Conservation (phyloP, 169 alveolate genomes). For the Plasmodium fragile region DNA sequence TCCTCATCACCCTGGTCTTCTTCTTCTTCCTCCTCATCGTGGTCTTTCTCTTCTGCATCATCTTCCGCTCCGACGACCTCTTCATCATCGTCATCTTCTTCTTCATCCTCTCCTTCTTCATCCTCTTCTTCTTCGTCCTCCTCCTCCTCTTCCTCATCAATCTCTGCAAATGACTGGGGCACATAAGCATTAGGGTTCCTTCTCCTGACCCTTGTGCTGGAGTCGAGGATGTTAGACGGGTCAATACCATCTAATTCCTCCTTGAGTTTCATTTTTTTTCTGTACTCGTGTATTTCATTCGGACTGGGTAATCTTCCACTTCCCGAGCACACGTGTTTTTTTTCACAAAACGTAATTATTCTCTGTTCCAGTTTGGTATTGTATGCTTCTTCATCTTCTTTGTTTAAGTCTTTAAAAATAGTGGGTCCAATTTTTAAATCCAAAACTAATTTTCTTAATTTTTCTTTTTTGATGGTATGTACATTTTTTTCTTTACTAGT, state of each 20-base stretch:
- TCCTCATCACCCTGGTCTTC: conserved; percentile 9
- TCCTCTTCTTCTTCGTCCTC: conserved; percentile 19
- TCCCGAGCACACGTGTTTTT: conserved; percentile 56
- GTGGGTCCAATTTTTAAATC: conserved; percentile 74
- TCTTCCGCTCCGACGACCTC: not conserved
- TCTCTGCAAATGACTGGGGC: conserved; percentile 4
- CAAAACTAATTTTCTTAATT: conserved; percentile 55
- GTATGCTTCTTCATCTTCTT: conserved; percentile 63
- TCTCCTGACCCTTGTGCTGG: conserved; percentile 68
- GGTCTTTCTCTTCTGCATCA: not conserved
- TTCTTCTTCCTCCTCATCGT: not conserved
- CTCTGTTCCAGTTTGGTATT: conserved; percentile 54
- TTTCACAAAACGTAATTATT: conserved; percentile 58
- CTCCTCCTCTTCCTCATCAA: conserved; percentile 59
- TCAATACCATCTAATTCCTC: conserved; percentile 76
- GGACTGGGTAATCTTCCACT: conserved; percentile 51
- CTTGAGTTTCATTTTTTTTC: conserved; percentile 43
- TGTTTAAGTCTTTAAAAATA: conserved; percentile 56
- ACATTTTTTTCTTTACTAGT: conserved; percentile 43
- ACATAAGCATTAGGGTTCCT: conserved; percentile 34
- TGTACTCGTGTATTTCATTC: conserved; percentile 58
- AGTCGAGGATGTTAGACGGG: conserved; percentile 58
- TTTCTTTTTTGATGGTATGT: conserved; percentile 32
- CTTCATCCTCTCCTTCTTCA: conserved; percentile 5
- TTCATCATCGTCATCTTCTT: not conserved